These are phyloP conservation scores for Aspergillus baeticus DNA, from an alignment of 495 filamentous ascomycete genomes.

Conservation along the genomic window DNA sequence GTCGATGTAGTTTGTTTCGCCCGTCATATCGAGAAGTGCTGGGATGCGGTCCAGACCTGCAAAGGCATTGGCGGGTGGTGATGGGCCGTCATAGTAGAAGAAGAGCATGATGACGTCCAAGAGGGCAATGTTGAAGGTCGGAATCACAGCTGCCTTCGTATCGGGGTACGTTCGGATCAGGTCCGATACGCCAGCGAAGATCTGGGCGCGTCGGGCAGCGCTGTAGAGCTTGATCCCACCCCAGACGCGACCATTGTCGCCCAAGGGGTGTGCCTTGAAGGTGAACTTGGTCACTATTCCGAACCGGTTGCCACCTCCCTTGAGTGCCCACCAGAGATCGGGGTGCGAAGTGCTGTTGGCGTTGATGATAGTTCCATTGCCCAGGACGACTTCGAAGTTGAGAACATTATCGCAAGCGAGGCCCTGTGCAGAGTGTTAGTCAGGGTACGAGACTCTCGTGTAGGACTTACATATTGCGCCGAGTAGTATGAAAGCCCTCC, in stretches of 20 bases:
- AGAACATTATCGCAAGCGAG: slow-evolving; percentile 34
- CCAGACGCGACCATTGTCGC: slow-evolving; percentile 30
- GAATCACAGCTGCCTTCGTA: too few species aligned
- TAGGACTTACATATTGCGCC: slow-evolving; percentile 15
- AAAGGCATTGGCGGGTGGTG: slow-evolving; percentile 44
- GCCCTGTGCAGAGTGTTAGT: slow-evolving; percentile 11
- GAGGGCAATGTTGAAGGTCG: background rate
- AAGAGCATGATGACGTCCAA: slow-evolving; percentile 21
- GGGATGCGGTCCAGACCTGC: slow-evolving; percentile 11
- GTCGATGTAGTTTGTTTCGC: slow-evolving; percentile 4
- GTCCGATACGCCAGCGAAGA: too few species aligned
- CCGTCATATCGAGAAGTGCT: slow-evolving; percentile 5
- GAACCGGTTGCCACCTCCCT: slow-evolving; percentile 32
- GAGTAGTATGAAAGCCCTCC: slow-evolving; percentile 23
- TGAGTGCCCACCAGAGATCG: slow-evolving; percentile 31
- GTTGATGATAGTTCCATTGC: slow-evolving; percentile 23
- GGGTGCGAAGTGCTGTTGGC: slow-evolving; percentile 24
- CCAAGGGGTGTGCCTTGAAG: slow-evolving; percentile 41
- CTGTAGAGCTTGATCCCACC: slow-evolving; percentile 33
- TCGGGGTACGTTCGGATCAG: too few species aligned
- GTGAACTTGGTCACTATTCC: slow-evolving; percentile 43
- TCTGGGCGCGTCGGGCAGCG: slow-evolving; percentile 18
- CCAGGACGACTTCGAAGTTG: slow-evolving; percentile 27
- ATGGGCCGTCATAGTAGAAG: slow-evolving; percentile 50
- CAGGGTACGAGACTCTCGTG: background rate